Conservation (phyloP, 495 filamentous ascomycete genomes). For the Xylaria flabelliformis region DNA sequence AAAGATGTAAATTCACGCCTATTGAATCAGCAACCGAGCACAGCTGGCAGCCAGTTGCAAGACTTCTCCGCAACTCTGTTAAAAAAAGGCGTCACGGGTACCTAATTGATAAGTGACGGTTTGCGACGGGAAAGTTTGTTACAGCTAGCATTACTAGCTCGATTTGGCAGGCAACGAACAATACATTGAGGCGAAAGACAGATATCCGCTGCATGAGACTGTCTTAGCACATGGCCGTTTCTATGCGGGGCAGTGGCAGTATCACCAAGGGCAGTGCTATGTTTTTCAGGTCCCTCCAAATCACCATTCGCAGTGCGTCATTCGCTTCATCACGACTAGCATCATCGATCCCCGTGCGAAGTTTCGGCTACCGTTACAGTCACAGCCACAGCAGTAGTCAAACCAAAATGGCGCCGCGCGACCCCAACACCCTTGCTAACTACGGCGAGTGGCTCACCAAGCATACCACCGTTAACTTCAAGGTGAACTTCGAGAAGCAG, state of each 20-base stretch:
- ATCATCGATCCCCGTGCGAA: background rate
- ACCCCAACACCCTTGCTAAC: constrained; percentile 92
- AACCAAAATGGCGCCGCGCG: constrained; percentile 65
- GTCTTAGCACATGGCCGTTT: constrained; percentile 19
- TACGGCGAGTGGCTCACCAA: constrained; percentile 83
- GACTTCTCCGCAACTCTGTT: background rate
- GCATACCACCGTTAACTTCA: constrained; percentile 78
- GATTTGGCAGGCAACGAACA: constrained; percentile 33
- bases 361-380: background rate
- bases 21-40: background rate
- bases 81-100: background rate
- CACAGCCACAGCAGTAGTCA: constrained; percentile 7
- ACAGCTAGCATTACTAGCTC: constrained; percentile 26
- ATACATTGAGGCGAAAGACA: constrained; percentile 11
- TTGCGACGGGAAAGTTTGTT: constrained; percentile 14
- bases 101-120: background rate
- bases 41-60: constrained; percentile 14
- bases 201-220: constrained; percentile 1
- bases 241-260: constrained; percentile 34
- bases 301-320: constrained; percentile 34
- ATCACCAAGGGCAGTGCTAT: constrained; percentile 38
- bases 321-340: constrained; percentile 16
- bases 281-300: constrained; percentile 35
- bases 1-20: background rate
- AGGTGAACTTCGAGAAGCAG: constrained; percentile 80